These are phyloP conservation scores for Mollisiaceae sp. DNA, from an alignment of 2,329 filamentous ascomycete species.

Conservation along the genomic window DNA sequence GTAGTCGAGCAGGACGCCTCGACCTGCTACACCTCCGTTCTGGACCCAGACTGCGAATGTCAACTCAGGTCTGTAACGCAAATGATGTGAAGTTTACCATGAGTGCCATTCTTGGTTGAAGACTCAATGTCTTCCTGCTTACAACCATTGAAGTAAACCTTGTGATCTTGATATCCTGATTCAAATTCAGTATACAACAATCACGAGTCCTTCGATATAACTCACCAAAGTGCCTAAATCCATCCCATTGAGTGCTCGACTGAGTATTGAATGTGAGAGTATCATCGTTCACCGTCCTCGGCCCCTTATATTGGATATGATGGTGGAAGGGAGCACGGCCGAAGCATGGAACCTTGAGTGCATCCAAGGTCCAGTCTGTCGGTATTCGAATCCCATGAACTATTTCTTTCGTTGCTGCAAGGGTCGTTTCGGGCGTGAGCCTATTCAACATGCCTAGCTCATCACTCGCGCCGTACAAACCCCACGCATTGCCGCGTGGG, in stretches of 20 bases:
- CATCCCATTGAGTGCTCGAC: slow-evolving; percentile 52
- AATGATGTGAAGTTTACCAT: slow-evolving; percentile 30
- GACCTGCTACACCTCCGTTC: slow-evolving; percentile 54
- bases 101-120: slow-evolving; percentile 34
- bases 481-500: slow-evolving; percentile 51
- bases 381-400: slow-evolving; percentile 48
- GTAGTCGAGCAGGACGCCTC: slow-evolving; percentile 59
- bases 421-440: slow-evolving; percentile 48
- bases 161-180: slow-evolving; percentile 41
- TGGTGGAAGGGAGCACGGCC: slow-evolving; percentile 41
- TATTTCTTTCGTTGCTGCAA: slow-evolving; percentile 48
- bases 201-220: neutral
- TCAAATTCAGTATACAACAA: slow-evolving; percentile 2
- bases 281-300: slow-evolving; percentile 38
- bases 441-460: slow-evolving; percentile 51
- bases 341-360: slow-evolving; percentile 36
- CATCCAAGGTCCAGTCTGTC: slow-evolving; percentile 42
- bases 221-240: slow-evolving; percentile 47
- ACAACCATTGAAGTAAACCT: slow-evolving; percentile 44
- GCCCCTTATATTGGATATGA: slow-evolving; percentile 33
- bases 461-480: slow-evolving; percentile 50
- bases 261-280: slow-evolving; percentile 50
- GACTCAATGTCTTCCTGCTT: slow-evolving; percentile 37
- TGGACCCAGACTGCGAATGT: slow-evolving; percentile 44
- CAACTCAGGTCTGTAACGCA: neutral